phyloP scores from a whole-genome alignment of 2,329 filamentous ascomycete species.

The Aspergillus eucalypticola region DNA sequence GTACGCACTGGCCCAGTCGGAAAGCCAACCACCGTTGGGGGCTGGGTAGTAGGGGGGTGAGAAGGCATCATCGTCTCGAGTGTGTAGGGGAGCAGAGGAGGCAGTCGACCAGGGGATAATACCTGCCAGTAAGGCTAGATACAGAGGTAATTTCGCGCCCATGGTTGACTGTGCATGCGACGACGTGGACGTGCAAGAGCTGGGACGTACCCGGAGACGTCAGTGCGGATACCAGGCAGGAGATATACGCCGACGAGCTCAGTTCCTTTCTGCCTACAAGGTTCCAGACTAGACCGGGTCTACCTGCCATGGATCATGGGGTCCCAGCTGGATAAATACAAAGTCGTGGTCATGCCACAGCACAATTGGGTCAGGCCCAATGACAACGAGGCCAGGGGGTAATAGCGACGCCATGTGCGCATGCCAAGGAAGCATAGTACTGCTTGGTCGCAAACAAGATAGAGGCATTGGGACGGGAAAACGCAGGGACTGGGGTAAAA shows the following conservation, averaged over 20 bases:
- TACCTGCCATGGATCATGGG: not conserved
- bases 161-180: not conserved
- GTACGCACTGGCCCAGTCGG: slow-evolving; percentile 70
- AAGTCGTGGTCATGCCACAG: not conserved
- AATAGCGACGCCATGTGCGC: not conserved
- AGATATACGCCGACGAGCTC: not conserved
- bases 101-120: not conserved
- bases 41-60: slow-evolving; percentile 69
- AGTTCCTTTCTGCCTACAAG: not conserved
- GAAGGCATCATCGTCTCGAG: slow-evolving; percentile 22
- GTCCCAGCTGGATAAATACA: not conserved
- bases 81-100: not conserved
- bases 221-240: not conserved
- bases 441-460: not conserved
- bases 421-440: not conserved
- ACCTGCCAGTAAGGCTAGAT: not conserved
- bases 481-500: not conserved
- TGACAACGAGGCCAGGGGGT: not conserved
- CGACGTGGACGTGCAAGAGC: not conserved
- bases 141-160: not conserved
- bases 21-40: slow-evolving; percentile 69
- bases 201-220: not conserved
- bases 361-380: not conserved
- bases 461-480: not conserved
- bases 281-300: not conserved